Conservation (phyloP, 2,329 filamentous ascomycete genomes). For the Fusarium dlaminii region DNA sequence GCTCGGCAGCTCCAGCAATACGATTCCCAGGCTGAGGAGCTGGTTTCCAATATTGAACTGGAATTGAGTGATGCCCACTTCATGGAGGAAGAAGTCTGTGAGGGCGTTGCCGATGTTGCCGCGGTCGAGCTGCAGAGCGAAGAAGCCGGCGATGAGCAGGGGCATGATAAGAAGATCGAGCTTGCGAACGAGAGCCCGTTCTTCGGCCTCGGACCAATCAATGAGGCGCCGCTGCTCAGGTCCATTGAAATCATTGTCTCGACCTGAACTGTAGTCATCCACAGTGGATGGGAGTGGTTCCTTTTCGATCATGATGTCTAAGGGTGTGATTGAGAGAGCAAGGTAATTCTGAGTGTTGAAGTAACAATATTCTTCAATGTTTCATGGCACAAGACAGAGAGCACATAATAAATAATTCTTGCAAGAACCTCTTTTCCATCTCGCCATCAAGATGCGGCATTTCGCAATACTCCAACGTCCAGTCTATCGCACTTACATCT, state of each 20-base stretch:
- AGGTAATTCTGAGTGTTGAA: neutral
- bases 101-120: constrained; percentile 53
- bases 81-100: constrained; percentile 43
- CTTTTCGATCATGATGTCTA: neutral
- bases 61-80: constrained; percentile 54
- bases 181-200: constrained; percentile 33
- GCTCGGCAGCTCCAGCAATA: neutral
- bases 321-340: neutral
- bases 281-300: neutral
- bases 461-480: neutral
- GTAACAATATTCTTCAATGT: neutral
- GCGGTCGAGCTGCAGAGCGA: constrained; percentile 53
- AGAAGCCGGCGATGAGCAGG: constrained; percentile 41
- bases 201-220: constrained; percentile 18
- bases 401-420: neutral
- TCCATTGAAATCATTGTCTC: neutral
- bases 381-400: neutral
- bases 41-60: constrained; percentile 4
- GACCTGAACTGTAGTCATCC: neutral
- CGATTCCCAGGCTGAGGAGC: neutral
- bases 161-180: constrained; percentile 2
- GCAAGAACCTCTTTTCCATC: neutral
- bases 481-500: neutral
- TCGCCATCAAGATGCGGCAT: neutral
- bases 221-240: neutral